Conservation (phyloP, 768 basidiomycete species). For the Mycena belliarum region DNA sequence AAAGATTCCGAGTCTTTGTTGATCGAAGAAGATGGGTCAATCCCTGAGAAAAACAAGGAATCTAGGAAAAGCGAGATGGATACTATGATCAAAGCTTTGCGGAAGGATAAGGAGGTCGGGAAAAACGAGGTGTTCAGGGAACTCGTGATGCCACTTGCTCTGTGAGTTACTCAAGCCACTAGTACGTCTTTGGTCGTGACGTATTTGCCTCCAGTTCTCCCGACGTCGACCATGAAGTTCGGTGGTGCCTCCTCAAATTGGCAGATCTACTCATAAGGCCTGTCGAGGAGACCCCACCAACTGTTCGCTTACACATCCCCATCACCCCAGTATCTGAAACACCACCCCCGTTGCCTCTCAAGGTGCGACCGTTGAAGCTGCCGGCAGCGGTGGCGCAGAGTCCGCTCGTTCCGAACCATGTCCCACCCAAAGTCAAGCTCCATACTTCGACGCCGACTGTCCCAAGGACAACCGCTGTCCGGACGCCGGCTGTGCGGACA, state of each 20-base stretch:
- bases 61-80: conserved; percentile 83
- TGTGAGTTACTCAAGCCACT: conserved; percentile 53
- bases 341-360: conserved; percentile 54
- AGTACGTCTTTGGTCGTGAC: background rate
- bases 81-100: conserved; percentile 79
- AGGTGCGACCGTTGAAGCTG: conserved; percentile 47
- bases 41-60: conserved; percentile 69
- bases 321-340: conserved; percentile 69
- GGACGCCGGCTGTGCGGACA: conserved; percentile 19
- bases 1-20: conserved; percentile 79
- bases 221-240: conserved; percentile 83
- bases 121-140: conserved; percentile 79
- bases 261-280: conserved; percentile 87
- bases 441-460: conserved; percentile 22
- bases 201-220: conserved; percentile 53
- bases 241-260: conserved; percentile 89
- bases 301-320: conserved; percentile 80
- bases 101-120: conserved; percentile 85
- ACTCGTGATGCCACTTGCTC: conserved; percentile 75
- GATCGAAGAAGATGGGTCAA: conserved; percentile 84
- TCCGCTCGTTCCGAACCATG: conserved; percentile 34
- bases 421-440: conserved; percentile 30
- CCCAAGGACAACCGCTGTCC: background rate
- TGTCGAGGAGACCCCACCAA: conserved; percentile 80
- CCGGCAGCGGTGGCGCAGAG: conserved; percentile 39